Base-by-base conservation (phyloP, 2,329 filamentous ascomycete species). In the Mycosphaerella sp. region DNA sequence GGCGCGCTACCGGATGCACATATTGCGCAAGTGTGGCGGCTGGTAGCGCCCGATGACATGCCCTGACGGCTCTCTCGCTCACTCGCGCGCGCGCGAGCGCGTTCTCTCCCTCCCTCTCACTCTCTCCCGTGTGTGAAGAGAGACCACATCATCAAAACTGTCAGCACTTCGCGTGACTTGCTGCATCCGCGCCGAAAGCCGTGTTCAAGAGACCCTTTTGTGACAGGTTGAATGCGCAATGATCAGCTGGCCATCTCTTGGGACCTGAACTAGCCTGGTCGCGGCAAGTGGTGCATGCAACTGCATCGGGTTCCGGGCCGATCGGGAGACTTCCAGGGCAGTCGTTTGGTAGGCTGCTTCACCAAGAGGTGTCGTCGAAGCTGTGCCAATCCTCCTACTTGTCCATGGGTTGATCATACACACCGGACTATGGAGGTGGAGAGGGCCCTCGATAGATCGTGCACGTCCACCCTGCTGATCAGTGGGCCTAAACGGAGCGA, bases 331-430 rank as follows among this genome's bases (percentile, higher is more conserved):
- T 57, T 56, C 57, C 64, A 66, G 64, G 64, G 63, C 64, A 66
- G 45, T 26, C 32, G 29, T 57, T 40, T 62, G 61, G 64, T 66
- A 65, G 66, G 65, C 47, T 57, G 42, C 45, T 55, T 17, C 14
- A 17, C 23, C 46, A 48, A 55, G 54, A 50, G 44, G 53, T n/a
- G 45, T 55, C 50, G 53, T 57, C 42, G 43, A 56, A 59, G 63
- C 62, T 57, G 54, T 51, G 57, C 62, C 61, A 63, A 65, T 65
- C 55, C 55, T 56, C 56, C 57, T 29, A 46, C 34, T 45, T 49
- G 61, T 61, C 61, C 65, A 58, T 58, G 64, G 48, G 65, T 52
- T 57, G 61, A 67, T 67, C 65, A 64, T 58, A 62, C 63, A 62
- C 62, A 63, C 60, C 62, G 57, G 58, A 51, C 52, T 41, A 45